phyloP scores from a whole-genome alignment of 768 basidiomycete species.

The Lentinula lateritia region DNA sequence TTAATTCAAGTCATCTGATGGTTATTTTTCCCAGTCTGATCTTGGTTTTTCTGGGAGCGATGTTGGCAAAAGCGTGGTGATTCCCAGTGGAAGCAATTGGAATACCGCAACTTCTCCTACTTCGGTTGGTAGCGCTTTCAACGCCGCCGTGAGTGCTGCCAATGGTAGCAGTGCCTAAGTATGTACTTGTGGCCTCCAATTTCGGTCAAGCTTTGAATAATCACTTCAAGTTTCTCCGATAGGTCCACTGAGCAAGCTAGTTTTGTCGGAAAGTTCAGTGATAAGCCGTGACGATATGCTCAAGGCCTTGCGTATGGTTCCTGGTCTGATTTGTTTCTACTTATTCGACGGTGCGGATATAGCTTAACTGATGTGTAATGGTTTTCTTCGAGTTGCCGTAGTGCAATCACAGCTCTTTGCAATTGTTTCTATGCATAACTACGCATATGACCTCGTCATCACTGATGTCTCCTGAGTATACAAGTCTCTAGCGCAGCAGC shows the following conservation, averaged over 20 bases:
- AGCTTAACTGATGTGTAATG: background rate
- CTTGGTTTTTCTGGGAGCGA: conserved; percentile 10
- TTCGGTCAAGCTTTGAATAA: background rate
- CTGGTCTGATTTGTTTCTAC: background rate
- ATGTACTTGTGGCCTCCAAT: background rate
- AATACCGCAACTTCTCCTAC: conserved; percentile 6
- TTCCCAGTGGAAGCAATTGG: conserved; percentile 11
- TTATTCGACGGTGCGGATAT: background rate
- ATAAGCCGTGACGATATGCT: background rate
- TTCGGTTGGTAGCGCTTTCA: conserved; percentile 10
- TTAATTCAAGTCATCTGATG: background rate
- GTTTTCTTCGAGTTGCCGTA: background rate
- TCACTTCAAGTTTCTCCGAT: background rate
- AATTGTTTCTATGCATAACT: background rate
- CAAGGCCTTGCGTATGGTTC: background rate
- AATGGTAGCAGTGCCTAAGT: background rate
- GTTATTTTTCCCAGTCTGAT: background rate
- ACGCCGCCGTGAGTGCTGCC: background rate
- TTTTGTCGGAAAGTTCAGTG: background rate
- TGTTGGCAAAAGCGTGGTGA: conserved; percentile 7
- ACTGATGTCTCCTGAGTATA: background rate
- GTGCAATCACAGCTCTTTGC: background rate
- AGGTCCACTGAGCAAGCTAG: background rate
- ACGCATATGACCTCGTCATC: background rate
- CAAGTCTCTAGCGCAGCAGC: background rate